Base-by-base conservation (phyloP, 768 basidiomycete genomes). In the Lentinula sp. region DNA sequence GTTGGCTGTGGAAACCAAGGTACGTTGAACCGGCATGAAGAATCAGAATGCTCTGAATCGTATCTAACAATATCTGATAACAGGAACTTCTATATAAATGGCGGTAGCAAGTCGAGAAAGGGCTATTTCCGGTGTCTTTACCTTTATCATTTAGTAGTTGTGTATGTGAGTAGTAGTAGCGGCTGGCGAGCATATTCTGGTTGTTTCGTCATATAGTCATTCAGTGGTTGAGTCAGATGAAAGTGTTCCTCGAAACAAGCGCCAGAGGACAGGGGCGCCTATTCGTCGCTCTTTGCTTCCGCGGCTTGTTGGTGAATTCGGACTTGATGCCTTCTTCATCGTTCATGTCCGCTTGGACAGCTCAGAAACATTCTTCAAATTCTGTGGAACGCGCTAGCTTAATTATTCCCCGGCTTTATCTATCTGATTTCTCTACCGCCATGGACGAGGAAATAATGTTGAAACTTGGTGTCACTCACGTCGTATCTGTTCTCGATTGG, bases 381-480 rank as follows among this genome's bases (percentile, higher is more conserved):
- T 23, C 5, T 11, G 15, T 21, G 34, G 53, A 39, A 35, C 18
- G 53, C 11, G 74, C 78, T n/a, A 74, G 74, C 49, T 73, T 70
- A 57, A 78, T 82, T 64, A 64, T 74, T 3, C 75, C 78, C 11
- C 74, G 78, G 32, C 42, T 59, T 1, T 59, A 59, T 18, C 23
- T 59, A 15, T 59, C 58, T 2, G 86, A 85, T 65, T 79, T 80
- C 53, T 73, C 72, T 65, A 84, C 83, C 9, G 89, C 86, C n/a
- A 70, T 70, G 28, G 72, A 84, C 66, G 70, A 69, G 10, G 74
- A 76, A 4, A 76, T 78, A 60, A 74, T 90, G n/a, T 61, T 65
- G 10, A 72, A 71, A 21, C 79, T 89, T 5, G 86, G 87, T 11
- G 82, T 91, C 64, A 92, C 90, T 0, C 91, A 92, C 72, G 74